Conservation (phyloP, 1,284 basidiomycete genomes). For the Boletellus dicymbophilus region DNA sequence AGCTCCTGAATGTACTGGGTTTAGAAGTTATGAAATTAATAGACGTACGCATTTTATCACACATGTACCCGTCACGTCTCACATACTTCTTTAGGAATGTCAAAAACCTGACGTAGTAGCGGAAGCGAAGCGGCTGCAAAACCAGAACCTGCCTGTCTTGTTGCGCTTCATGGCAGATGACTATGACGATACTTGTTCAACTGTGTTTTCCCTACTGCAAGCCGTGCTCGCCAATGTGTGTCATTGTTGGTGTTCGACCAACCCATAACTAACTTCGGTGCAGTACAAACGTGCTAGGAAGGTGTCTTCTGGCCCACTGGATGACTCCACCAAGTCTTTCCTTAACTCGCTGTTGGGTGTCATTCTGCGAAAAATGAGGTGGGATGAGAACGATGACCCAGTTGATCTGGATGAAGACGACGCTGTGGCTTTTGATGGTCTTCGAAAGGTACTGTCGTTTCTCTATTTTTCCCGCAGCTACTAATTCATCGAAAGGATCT, state of each 20-base stretch:
- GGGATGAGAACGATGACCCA: conserved; percentile 84
- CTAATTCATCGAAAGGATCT: conserved; percentile 59
- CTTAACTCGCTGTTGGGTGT: conserved; percentile 80
- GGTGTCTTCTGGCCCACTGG: conserved; percentile 62
- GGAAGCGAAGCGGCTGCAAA: conserved; percentile 71
- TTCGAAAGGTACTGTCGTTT: conserved; percentile 69
- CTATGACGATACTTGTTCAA: conserved; percentile 84
- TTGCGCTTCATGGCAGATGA: conserved; percentile 90
- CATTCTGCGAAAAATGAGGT: conserved; percentile 88
- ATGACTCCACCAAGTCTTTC: conserved; percentile 79
- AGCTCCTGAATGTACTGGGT: conserved; percentile 82
- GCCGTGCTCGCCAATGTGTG: conserved; percentile 75
- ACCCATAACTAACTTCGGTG: conserved; percentile 7
- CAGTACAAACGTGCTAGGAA: conserved; percentile 84
- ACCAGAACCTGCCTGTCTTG: conserved; percentile 78
- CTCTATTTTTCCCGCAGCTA: not conserved
- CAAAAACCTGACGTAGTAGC: conserved; percentile 61
- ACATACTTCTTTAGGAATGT: conserved; percentile 49
- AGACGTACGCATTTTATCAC: conserved; percentile 52
- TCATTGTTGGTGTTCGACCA: conserved; percentile 15
- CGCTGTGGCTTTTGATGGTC: conserved; percentile 77
- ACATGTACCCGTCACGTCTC: conserved; percentile 4
- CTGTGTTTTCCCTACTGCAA: conserved; percentile 82
- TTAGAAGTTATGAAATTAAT: conserved; percentile 84
- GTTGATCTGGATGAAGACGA: conserved; percentile 92